These are phyloP conservation scores for Xylariaceae sp. DNA, from an alignment of 2,329 filamentous ascomycete species.

Conservation along the genomic window DNA sequence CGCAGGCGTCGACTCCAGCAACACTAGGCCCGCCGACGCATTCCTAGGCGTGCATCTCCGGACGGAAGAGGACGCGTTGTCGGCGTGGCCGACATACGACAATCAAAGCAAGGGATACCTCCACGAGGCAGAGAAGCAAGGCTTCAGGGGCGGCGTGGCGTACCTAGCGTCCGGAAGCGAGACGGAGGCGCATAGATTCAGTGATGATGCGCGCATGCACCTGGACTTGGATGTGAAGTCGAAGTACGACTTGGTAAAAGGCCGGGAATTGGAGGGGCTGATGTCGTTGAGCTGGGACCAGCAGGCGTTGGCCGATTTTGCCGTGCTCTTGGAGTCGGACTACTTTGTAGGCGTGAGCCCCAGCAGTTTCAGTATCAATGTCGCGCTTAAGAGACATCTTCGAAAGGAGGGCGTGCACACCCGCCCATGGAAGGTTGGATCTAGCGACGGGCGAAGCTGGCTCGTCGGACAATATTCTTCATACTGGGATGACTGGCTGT, in stretches of 20 bases:
- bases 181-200: constrained; percentile 38
- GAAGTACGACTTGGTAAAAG: constrained; percentile 37
- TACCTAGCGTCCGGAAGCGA: constrained; percentile 45
- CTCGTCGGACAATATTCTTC: constrained; percentile 40
- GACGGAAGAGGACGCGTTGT: constrained; percentile 43
- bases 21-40: neutral
- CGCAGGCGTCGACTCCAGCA: constrained; percentile 10
- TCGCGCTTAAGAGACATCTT: constrained; percentile 43
- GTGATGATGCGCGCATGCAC: constrained; percentile 26
- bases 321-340: constrained; percentile 37
- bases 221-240: constrained; percentile 34
- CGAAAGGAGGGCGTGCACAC: constrained; percentile 37
- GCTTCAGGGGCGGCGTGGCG: constrained; percentile 33
- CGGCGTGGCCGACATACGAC: constrained; percentile 41
- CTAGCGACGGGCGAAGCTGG: constrained; percentile 40
- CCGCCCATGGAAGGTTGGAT: constrained; percentile 39
- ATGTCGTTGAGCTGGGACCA: constrained; percentile 41
- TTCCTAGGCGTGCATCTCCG: constrained; percentile 44
- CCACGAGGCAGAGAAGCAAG: constrained; percentile 29
- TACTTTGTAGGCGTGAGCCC: constrained; percentile 44
- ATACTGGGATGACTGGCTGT: constrained; percentile 47
- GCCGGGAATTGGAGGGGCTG: constrained; percentile 30
- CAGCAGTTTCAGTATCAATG: constrained; percentile 46
- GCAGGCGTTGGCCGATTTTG: constrained; percentile 41
- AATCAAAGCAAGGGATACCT: constrained; percentile 40